Evolutionary conservation across 768 basidiomycete species (phyloP).

Genomic region (Mycena albidolilacea): DNA sequence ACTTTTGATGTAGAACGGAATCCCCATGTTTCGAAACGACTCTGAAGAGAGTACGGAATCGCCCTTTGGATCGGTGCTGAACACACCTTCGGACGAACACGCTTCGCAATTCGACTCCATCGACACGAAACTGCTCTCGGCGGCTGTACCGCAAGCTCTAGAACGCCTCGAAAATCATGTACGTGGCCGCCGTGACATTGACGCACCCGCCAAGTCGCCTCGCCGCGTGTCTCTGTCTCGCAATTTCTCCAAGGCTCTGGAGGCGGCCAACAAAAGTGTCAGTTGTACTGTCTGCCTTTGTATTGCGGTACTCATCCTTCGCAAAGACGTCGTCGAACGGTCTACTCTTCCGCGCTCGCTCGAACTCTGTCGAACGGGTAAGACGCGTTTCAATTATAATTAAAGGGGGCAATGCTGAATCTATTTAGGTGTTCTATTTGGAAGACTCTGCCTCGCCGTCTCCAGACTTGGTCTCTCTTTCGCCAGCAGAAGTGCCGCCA

Average conservation of each 20-base stretch:
- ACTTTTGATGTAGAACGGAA: neutral
- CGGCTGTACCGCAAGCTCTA: slow-evolving; percentile 7
- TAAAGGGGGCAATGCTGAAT: neutral
- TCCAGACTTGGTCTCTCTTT: slow-evolving; percentile 9
- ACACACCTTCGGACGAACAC: slow-evolving; percentile 36
- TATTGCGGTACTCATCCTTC: neutral
- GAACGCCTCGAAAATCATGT: slow-evolving; percentile 11
- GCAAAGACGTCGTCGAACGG: neutral
- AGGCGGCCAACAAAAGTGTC: slow-evolving; percentile 28
- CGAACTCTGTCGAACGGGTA: slow-evolving; percentile 14
- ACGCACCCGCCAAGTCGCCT: neutral
- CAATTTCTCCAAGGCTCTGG: slow-evolving; percentile 35
- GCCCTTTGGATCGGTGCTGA: slow-evolving; percentile 27
- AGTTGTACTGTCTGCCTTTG: neutral
- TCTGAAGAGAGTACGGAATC: slow-evolving; percentile 36
- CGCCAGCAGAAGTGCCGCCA: slow-evolving; percentile 4
- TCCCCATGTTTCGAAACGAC: slow-evolving; percentile 32
- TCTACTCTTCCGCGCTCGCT: neutral
- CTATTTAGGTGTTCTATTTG: neutral
- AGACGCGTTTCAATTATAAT: neutral
- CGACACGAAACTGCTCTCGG: slow-evolving; percentile 27
- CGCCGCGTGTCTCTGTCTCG: slow-evolving; percentile 32
- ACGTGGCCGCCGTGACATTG: neutral
- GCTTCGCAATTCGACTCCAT: slow-evolving; percentile 27
- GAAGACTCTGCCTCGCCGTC: neutral